These are phyloP conservation scores for Primulina eburnea DNA, from an alignment of 257 asterid species.

Conservation along the genomic window DNA sequence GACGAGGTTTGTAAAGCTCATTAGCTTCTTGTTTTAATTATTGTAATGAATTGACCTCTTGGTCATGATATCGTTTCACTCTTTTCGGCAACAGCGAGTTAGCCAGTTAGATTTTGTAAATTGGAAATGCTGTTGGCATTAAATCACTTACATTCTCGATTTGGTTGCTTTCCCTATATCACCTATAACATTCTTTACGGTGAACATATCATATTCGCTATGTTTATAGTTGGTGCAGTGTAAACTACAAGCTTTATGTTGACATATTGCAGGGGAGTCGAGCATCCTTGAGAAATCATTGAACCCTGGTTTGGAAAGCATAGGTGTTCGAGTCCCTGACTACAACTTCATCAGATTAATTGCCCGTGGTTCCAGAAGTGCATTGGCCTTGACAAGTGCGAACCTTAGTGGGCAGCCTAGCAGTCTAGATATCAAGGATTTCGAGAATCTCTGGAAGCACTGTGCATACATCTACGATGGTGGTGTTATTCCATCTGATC, in stretches of 20 bases:
- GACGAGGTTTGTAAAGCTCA: slow-evolving; percentile 54
- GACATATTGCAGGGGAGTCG: slow-evolving; percentile 54
- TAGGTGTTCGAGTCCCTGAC: slow-evolving; percentile 84
- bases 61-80: neutral
- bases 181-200: too few species aligned
- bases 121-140: too few species aligned
- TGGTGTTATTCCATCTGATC: slow-evolving; percentile 78
- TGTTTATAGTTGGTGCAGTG: neutral
- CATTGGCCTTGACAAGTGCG: slow-evolving; percentile 91
- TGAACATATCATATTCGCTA: too few species aligned
- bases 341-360: slow-evolving; percentile 60
- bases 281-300: slow-evolving; percentile 77
- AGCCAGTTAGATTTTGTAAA: too few species aligned
- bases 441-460: slow-evolving; percentile 73
- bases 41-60: neutral
- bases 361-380: slow-evolving; percentile 71
- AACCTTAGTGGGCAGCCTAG: slow-evolving; percentile 83
- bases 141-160: too few species aligned
- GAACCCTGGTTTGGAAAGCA: slow-evolving; percentile 79
- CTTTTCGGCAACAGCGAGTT: neutral
- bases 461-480: slow-evolving; percentile 70
- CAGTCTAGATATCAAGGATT: slow-evolving; percentile 75
- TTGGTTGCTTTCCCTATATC: too few species aligned
- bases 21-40: slow-evolving; percentile 1
- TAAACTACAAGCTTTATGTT: neutral